Percentiles rank a stretch among this genome's conserved stretches.
These are phyloP conservation scores for Xylona heveae DNA, from an alignment of 495 filamentous ascomycete species.

Conservation along the genomic window DNA sequence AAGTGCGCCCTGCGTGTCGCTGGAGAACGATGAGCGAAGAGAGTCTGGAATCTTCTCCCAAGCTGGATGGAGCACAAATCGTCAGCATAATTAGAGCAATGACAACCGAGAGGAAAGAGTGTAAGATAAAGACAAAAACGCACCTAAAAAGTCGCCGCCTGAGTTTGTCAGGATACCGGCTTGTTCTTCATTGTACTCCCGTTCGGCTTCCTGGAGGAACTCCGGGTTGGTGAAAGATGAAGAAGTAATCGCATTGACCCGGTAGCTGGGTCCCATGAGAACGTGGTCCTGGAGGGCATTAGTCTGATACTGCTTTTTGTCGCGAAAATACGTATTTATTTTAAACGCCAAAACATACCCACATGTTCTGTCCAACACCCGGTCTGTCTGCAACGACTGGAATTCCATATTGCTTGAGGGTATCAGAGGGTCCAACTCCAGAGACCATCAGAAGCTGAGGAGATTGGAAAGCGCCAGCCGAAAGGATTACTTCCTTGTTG, in stretches of 20 bases:
- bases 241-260: constrained; percentile 11
- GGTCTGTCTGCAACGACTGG: constrained; percentile 20
- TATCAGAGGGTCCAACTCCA: constrained; percentile 22
- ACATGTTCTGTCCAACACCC: constrained; percentile 27
- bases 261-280: constrained; percentile 10
- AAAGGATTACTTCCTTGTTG: constrained; percentile 32
- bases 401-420: constrained; percentile 18
- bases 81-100: no score
- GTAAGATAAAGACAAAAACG: not conserved
- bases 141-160: constrained; percentile 16
- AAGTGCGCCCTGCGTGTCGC: constrained; percentile 13
- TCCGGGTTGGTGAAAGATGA: constrained; percentile 10
- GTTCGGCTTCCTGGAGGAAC: constrained; percentile 2
- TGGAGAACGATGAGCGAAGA: constrained; percentile 11
- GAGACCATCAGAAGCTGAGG: constrained; percentile 32
- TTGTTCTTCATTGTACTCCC: constrained; percentile 8
- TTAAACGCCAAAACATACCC: no score
- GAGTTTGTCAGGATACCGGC: constrained; percentile 19
- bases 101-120: no score
- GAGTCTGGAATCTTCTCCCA: constrained; percentile 27
- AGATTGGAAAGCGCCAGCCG: constrained; percentile 23
- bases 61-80: constrained; percentile 9
- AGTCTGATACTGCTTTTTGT: not conserved
- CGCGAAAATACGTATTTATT: not conserved
- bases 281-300: constrained; percentile 15